Conservation (phyloP, 73 alveolate genomes). For the Symbiodinium pilosum region DNA sequence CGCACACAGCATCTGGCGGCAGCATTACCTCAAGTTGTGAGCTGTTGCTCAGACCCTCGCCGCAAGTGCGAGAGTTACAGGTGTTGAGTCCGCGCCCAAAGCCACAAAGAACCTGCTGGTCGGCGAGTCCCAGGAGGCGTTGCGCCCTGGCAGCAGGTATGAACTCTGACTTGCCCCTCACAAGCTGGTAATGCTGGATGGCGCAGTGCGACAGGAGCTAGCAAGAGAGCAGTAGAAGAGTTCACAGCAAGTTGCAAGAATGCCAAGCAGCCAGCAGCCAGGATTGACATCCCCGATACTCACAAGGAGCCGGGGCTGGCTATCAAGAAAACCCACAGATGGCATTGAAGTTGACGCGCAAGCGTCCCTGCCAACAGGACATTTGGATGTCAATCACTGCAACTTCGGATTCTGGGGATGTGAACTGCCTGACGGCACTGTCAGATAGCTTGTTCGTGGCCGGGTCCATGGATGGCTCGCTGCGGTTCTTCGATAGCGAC, state of each 20-base stretch:
- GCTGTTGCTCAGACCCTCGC: background rate
- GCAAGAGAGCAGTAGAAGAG: background rate
- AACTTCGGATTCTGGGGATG: conserved; percentile 62
- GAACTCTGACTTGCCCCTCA: background rate
- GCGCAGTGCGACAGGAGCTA: too few species aligned
- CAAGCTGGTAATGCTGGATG: background rate
- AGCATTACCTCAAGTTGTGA: background rate
- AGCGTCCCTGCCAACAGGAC: background rate
- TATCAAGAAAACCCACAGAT: too few species aligned
- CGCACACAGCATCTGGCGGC: background rate
- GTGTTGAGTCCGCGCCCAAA: conserved; percentile 47
- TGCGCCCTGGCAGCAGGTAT: background rate
- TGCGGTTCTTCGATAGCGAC: conserved; percentile 65
- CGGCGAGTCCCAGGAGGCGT: background rate
- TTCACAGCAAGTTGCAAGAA: background rate
- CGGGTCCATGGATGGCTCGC: conserved; percentile 84
- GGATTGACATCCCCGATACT: background rate
- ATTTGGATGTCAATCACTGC: conserved; percentile 79
- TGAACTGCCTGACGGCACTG: conserved; percentile 68
- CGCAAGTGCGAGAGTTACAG: background rate
- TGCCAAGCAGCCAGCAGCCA: background rate
- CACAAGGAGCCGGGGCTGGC: background rate
- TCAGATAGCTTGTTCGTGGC: conserved; percentile 51
- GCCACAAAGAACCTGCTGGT: conserved; percentile 21
- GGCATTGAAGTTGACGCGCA: too few species aligned